Conservation (phyloP, 768 basidiomycete species). For the Phanerochaete carnosa region DNA sequence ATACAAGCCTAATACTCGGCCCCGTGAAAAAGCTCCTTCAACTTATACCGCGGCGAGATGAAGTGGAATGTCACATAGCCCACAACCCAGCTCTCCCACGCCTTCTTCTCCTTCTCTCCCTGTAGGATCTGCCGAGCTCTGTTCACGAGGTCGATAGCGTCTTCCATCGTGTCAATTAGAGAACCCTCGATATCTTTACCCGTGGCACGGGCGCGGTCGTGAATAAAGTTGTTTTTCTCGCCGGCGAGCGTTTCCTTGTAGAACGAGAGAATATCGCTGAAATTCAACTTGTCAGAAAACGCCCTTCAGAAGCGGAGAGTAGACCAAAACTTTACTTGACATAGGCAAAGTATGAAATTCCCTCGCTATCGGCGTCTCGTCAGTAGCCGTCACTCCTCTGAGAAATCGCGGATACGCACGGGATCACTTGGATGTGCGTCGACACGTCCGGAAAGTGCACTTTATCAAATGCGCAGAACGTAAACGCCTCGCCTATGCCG, state of each 20-base stretch:
- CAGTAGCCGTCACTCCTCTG: no score
- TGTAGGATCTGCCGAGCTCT: slow-evolving; percentile 5
- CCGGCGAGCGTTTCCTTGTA: neutral
- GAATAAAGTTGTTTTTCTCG: neutral
- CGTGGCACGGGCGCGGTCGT: neutral
- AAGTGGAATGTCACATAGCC: slow-evolving; percentile 19
- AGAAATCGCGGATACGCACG: slow-evolving; percentile 25
- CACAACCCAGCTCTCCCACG: slow-evolving; percentile 16
- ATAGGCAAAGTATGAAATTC: no score
- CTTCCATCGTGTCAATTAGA: neutral
- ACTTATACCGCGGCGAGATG: slow-evolving; percentile 3
- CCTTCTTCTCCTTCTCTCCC: slow-evolving; percentile 4
- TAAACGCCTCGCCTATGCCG: slow-evolving; percentile 31
- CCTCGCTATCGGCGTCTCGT: no score
- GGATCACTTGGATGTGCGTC: slow-evolving; percentile 36
- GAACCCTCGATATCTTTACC: neutral
- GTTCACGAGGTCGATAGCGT: slow-evolving; percentile 19
- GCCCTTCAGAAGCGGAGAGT: slow-evolving; percentile 29
- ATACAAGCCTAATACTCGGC: neutral
- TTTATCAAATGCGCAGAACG: slow-evolving; percentile 34
- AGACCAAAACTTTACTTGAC: neutral
- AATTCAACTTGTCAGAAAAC: neutral
- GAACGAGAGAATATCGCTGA: slow-evolving; percentile 7
- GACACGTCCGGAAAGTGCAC: no score
- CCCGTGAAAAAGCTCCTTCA: neutral